These are phyloP conservation scores for Gryganskiella cystojenkinii DNA, from an alignment of 192 early-diverging fungal genomes.

Conservation along the genomic window DNA sequence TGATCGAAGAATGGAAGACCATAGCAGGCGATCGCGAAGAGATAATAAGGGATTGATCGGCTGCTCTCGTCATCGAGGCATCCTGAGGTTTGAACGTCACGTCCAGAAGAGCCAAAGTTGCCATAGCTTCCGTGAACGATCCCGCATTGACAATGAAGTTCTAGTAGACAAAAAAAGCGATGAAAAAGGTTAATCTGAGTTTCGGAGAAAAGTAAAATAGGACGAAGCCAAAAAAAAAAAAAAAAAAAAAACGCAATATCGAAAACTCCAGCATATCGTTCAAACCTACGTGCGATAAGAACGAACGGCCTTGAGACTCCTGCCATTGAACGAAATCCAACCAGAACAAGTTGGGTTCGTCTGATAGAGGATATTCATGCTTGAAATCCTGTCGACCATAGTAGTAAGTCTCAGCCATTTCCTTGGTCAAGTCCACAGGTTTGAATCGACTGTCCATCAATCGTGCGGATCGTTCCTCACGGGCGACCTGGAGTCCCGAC, in stretches of 20 bases:
- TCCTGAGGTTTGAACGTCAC: slow-evolving; percentile 42
- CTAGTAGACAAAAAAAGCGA: slow-evolving; percentile 13
- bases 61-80: slow-evolving; percentile 16
- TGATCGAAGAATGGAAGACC: slow-evolving; percentile 55
- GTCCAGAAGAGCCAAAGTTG: slow-evolving; percentile 55
- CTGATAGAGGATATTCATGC: not conserved
- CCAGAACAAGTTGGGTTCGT: slow-evolving; percentile 55
- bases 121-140: slow-evolving; percentile 54
- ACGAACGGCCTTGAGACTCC: slow-evolving; percentile 21
- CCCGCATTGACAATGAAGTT: slow-evolving; percentile 53
- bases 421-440: slow-evolving; percentile 46
- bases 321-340: slow-evolving; percentile 54
- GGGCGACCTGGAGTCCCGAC: not conserved
- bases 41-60: slow-evolving; percentile 29
- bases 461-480: not conserved
- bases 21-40: slow-evolving; percentile 49
- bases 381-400: slow-evolving; percentile 13
- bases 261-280: not conserved
- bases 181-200: not conserved
- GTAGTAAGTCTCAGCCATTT: slow-evolving; percentile 54
- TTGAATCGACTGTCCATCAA: slow-evolving; percentile 23
- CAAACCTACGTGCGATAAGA: slow-evolving; percentile 55
- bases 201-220: not conserved
- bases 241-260: no score
- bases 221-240: not conserved